phyloP scores from a whole-genome alignment of 2,329 filamentous ascomycete genomes.

The Cercospora zeina region DNA sequence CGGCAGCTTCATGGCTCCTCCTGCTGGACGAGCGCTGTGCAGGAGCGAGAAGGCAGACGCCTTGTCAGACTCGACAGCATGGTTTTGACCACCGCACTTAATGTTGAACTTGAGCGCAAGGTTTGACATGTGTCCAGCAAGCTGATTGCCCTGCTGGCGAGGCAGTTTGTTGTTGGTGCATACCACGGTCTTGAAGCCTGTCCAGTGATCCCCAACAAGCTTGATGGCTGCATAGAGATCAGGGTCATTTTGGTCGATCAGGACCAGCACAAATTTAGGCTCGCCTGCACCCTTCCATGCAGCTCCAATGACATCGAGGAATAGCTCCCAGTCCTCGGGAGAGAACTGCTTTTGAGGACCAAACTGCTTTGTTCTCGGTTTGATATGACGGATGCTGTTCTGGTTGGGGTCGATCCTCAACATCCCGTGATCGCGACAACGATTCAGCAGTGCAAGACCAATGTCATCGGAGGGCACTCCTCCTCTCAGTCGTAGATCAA shows the following conservation, averaged over 20 bases:
- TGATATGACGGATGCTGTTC: not conserved
- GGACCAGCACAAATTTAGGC: not conserved
- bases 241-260: slow-evolving; percentile 9
- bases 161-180: slow-evolving; percentile 2
- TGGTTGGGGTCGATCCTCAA: not conserved
- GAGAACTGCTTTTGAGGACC: not conserved
- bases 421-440: not conserved
- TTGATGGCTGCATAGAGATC: slow-evolving; percentile 12
- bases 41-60: not conserved
- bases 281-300: not conserved
- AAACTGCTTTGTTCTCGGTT: not conserved
- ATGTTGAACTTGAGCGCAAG: slow-evolving; percentile 18
- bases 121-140: slow-evolving; percentile 3
- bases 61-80: not conserved
- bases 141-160: not conserved
- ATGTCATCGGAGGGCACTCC: not conserved
- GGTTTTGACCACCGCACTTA: slow-evolving; percentile 9
- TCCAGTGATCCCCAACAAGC: not conserved
- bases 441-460: not conserved
- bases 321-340: not conserved
- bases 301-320: not conserved
- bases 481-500: not conserved
- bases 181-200: slow-evolving; percentile 1
- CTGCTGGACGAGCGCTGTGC: not conserved
- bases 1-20: not conserved